Evolutionary conservation across 2,329 filamentous ascomycete species (phyloP), one percentile per base, ranked within the genome.

Genomic region (Dactylellina drechsleri): DNA sequence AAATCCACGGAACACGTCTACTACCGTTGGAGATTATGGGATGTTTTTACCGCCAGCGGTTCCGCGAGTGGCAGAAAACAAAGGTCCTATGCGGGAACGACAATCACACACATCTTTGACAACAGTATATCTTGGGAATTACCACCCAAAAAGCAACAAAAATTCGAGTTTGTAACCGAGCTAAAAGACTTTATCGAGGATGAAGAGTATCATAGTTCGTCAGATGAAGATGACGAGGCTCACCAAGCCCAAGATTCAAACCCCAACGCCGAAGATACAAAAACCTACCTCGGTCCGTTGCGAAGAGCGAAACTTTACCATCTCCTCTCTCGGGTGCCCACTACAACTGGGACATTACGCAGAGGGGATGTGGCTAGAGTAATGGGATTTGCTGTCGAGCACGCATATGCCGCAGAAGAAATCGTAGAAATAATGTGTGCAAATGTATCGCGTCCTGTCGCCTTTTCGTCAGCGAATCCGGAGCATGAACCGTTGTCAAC

Each of bases 1-100:
- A 87, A 89, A 77, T 93, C 89, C 79, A 85, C 86, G 76, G 93
- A 89, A 26, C 94, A 91, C 15, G 87, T 96, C 15, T 99, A 93
- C 87, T 98, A 98, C 82, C 89, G 95, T 50, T 98, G 92, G 91
- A 88, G 92, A 52, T 80, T 98, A 52, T 97, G 93, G 91, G 89
- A 95, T 78, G 86, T 94, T 7, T 84, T 94, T 12, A 80, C 71
- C 4, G 59, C 64, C 4, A 68, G 61, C 41, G 61, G 71, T 50
- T 67, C 23, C 16, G 50, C 57, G 6, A 66, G 59, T 10, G 58
- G 73, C 28, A 20, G 64, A 57, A 26, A 66, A 50, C 41, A 77
- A 56, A 28, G 76, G 61, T 77, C 40, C 36, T 79, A 76, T 57
- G 59, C 72, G 4, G 72, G 72, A 15, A 76, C 72, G 3, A 70